Base-by-base conservation (phyloP, 2,329 filamentous ascomycete genomes). In the Colletotrichum cereale region DNA sequence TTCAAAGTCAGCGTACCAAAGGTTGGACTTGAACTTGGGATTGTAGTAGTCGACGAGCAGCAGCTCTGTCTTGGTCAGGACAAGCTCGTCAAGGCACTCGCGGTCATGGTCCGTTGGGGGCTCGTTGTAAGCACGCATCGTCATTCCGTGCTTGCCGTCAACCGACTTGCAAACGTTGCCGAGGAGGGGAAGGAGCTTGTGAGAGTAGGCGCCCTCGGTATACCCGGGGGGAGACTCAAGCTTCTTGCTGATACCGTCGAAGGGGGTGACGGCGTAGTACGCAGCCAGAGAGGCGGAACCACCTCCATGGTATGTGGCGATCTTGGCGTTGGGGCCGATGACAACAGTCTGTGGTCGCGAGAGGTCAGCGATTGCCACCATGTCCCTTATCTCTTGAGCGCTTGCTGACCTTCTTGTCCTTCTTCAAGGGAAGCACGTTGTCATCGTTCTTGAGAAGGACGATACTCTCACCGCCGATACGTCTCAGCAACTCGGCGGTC, bases 381-480 rank as follows among this genome's bases (percentile, higher is more conserved):
- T 38, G 11, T 29, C 36, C 24, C 16, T 16, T 12, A 12, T 57
- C 44, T 42, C 34, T 14, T 14, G 21, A 14, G 8, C 10, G 42
- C 14, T 48, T 29, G 14, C 74, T 63, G 67, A 87, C 82, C 75
- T 89, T 90, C 75, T 89, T 90, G 48, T 88, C 83, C 76, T 89
- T 91, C 42, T 86, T 86, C 4, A 92, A 79, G 0, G 93, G 93
- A 1, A 95, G 83, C 0, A 91, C 78, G 18, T 83, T 83, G 47
- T 86, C 86, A 16, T 93, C 87, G 74, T 95, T 95, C 82, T 94
- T 94, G 60, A 95, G 82, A 16, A 95, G 84, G 1, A 94, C 92
- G 11, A 93, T 90, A 4, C 90, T 90, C 77, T 94, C 91, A 5
- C 89, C 87, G 24, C 91, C 91, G 31, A 92, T 85, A 65, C 86